A percentile compares a stretch with the other conserved stretches of the same genome.
Conservation (phyloP, 2,329 filamentous ascomycete genomes). For the Fragosphaeria purpurea region DNA sequence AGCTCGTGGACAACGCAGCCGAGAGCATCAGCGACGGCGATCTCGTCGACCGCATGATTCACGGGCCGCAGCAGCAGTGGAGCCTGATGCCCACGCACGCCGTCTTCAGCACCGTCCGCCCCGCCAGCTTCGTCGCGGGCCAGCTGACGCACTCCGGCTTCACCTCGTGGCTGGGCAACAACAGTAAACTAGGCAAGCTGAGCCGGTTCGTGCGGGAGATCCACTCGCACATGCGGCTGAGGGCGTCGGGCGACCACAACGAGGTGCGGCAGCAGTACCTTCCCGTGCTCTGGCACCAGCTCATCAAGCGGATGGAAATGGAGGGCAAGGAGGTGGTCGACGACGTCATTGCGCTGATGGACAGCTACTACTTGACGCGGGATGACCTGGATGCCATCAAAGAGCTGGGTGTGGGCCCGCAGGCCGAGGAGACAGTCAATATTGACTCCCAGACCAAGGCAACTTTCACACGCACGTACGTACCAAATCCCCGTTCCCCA, state of each 20-base stretch:
- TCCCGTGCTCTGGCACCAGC: slow-evolving; percentile 73
- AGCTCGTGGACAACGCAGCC: slow-evolving; percentile 77
- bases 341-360: slow-evolving; percentile 89
- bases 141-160: slow-evolving; percentile 67
- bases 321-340: slow-evolving; percentile 76
- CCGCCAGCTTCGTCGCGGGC: slow-evolving; percentile 78
- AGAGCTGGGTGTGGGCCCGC: slow-evolving; percentile 80
- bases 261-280: slow-evolving; percentile 93
- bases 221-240: slow-evolving; percentile 91
- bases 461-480: slow-evolving; percentile 79
- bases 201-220: slow-evolving; percentile 82
- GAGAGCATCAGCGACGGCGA: slow-evolving; percentile 97
- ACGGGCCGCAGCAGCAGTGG: slow-evolving; percentile 97
- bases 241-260: slow-evolving; percentile 79
- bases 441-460: slow-evolving; percentile 81
- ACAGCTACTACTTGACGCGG: slow-evolving; percentile 87
- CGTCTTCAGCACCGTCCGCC: slow-evolving; percentile 86
- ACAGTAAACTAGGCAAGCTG: slow-evolving; percentile 75
- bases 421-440: slow-evolving; percentile 63
- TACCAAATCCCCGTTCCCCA: slow-evolving; percentile 16
- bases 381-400: slow-evolving; percentile 91
- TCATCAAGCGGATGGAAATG: slow-evolving; percentile 61
- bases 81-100: slow-evolving; percentile 95
- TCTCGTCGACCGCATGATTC: slow-evolving; percentile 94
- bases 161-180: slow-evolving; percentile 88